These are phyloP conservation scores for Epichloe typhina DNA, from an alignment of 2,329 filamentous ascomycete species.

Conservation along the genomic window DNA sequence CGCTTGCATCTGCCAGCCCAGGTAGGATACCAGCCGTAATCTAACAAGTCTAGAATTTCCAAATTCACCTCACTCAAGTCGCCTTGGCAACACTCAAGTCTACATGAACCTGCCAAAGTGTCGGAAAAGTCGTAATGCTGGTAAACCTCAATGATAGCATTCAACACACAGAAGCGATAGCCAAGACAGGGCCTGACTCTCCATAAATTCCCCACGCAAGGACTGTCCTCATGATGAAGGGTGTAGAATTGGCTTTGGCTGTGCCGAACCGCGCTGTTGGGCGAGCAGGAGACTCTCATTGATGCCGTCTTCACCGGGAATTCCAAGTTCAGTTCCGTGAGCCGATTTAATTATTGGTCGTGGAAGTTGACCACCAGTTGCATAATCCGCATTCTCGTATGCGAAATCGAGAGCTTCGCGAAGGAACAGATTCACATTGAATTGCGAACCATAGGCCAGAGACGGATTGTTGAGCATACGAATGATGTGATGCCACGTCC, in stretches of 20 bases:
- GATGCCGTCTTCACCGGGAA: not conserved
- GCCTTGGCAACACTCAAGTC: no score
- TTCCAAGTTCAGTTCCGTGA: conserved; percentile 8
- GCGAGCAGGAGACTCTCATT: not conserved
- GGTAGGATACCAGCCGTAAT: not conserved
- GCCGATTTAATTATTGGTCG: conserved; percentile 16
- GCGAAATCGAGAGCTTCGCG: conserved; percentile 17
- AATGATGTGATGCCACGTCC: conserved; percentile 13
- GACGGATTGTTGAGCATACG: conserved; percentile 1
- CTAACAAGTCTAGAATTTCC: not conserved
- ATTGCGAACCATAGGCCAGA: conserved; percentile 8
- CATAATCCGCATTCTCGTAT: conserved; percentile 17
- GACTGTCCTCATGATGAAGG: no score
- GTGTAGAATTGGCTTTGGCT: not conserved
- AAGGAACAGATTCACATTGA: conserved; percentile 16
- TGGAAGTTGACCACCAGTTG: conserved; percentile 17
- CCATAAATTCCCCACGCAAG: no score
- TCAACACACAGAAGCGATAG: not conserved
- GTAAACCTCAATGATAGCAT: no score
- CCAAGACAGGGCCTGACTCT: not conserved
- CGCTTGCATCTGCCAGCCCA: not conserved
- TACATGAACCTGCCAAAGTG: no score
- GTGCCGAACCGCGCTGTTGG: not conserved
- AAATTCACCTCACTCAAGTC: not conserved
- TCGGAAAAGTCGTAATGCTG: no score